Evolutionary conservation across 345 rosid species (phyloP).

Genomic region (Euphorbia lathyris): DNA sequence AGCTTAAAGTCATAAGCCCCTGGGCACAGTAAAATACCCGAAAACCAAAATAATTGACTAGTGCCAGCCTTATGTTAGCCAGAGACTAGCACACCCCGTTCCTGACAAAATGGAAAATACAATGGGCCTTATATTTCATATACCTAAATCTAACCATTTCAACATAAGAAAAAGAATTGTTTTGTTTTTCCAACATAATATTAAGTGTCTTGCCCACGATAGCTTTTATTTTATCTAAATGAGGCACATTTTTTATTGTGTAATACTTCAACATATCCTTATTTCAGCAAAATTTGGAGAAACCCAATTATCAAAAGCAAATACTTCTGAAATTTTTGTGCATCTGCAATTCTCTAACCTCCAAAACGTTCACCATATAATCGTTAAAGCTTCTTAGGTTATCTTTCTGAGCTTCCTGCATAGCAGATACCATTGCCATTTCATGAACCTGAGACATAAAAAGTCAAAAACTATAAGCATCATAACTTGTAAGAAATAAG

Average conservation of each 20-base stretch:
- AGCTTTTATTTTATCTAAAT: neutral
- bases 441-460: constrained; percentile 71
- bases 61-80: neutral
- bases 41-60: neutral
- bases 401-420: constrained; percentile 97
- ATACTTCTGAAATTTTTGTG: neutral
- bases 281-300: neutral
- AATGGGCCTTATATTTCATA: neutral
- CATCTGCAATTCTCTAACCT: constrained; percentile 49
- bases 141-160: neutral
- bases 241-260: neutral
- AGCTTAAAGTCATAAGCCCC: neutral
- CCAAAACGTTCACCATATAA: constrained; percentile 88
- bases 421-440: constrained; percentile 95
- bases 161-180: neutral
- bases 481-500: neutral
- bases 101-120: neutral
- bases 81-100: neutral
- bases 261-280: neutral
- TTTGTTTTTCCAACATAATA: neutral
- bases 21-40: neutral
- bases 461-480: neutral
- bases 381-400: constrained; percentile 86
- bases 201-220: neutral
- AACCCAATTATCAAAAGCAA: neutral